Conservation (phyloP, 2,329 filamentous ascomycete genomes). For the Hymenoscyphus fructigenus region DNA sequence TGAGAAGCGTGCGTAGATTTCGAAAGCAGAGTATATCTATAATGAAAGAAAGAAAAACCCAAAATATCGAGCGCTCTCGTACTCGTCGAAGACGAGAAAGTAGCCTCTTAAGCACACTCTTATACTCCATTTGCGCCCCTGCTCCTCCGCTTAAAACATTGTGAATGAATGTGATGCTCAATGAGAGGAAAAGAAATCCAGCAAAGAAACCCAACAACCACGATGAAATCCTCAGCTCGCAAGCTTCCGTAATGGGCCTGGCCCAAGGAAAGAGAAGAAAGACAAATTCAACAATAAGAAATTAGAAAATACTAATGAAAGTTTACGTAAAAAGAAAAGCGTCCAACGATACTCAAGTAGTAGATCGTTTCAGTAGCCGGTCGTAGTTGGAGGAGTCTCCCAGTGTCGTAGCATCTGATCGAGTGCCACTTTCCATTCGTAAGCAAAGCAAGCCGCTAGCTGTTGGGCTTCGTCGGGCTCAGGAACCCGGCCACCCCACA, state of each 20-base stretch:
- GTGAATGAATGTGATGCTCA: background rate
- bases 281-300: background rate
- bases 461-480: slow-evolving; percentile 54
- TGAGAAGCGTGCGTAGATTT: background rate
- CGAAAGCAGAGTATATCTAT: background rate
- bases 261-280: background rate
- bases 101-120: background rate
- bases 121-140: background rate
- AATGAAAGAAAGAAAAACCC: background rate
- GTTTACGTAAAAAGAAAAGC: background rate
- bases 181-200: background rate
- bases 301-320: slow-evolving; percentile 1
- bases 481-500: slow-evolving; percentile 66
- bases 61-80: background rate
- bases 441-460: slow-evolving; percentile 61
- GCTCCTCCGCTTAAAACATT: slow-evolving; percentile 4
- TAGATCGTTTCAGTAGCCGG: slow-evolving; percentile 44
- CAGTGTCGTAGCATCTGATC: slow-evolving; percentile 68
- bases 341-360: background rate
- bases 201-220: background rate
- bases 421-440: slow-evolving; percentile 66
- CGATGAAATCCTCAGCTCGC: background rate
- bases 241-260: background rate
- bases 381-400: slow-evolving; percentile 59
- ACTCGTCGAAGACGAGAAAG: background rate